A percentile compares a stretch with the other conserved stretches of the same genome.
These are phyloP conservation scores for Pseudopediastrum boryanum DNA, from an alignment of 139 green algal genomes.

Conservation along the genomic window DNA sequence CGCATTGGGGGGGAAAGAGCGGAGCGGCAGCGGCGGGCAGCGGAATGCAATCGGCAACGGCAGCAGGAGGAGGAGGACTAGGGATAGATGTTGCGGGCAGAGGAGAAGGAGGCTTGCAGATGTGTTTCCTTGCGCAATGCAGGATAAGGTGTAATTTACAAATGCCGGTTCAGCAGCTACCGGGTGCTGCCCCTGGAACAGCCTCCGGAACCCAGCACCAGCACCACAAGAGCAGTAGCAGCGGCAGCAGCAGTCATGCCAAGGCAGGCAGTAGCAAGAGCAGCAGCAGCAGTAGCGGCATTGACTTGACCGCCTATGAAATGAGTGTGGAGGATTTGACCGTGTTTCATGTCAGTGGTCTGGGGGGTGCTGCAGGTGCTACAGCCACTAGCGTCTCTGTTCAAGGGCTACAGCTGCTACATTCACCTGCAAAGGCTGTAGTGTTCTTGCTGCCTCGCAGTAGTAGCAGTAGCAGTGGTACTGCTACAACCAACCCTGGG, in stretches of 20 bases:
- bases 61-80: slow-evolving; percentile 3
- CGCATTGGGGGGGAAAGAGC: neutral
- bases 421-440: neutral
- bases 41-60: neutral
- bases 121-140: too few relatives aligned
- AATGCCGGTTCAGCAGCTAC: too few relatives aligned
- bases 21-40: neutral
- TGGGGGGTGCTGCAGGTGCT: slow-evolving; percentile 18
- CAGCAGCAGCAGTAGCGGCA: neutral
- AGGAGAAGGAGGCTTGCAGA: too few relatives aligned
- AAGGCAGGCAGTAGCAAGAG: slow-evolving; percentile 1
- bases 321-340: slow-evolving; percentile 17
- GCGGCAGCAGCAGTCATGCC: slow-evolving; percentile 11
- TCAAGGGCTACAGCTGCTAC: neutral
- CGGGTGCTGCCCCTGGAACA: neutral
- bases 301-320: neutral
- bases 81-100: neutral
- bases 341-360: slow-evolving; percentile 1
- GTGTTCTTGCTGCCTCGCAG: too few relatives aligned
- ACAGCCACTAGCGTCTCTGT: neutral
- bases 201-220: slow-evolving; percentile 7
- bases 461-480: slow-evolving; percentile 21
- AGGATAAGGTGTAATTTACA: too few relatives aligned
- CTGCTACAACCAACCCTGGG: slow-evolving; percentile 21
- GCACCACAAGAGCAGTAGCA: neutral